These are phyloP conservation scores for Ceratobasidium sp. DNA, from an alignment of 1,284 basidiomycete species.

Conservation along the genomic window DNA sequence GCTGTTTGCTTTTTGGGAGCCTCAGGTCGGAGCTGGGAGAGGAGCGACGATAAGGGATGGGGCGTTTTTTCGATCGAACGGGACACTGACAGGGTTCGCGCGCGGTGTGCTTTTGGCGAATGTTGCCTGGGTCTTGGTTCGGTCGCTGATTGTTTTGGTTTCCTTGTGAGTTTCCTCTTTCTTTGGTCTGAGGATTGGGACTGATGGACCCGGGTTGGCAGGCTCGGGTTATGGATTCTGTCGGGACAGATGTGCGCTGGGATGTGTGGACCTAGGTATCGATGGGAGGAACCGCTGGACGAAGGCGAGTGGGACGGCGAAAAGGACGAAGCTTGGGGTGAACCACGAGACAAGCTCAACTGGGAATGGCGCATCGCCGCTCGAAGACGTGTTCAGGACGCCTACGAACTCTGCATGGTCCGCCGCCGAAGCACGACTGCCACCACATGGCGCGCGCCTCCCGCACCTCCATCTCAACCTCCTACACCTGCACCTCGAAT, in stretches of 20 bases:
- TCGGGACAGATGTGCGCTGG: constrained; percentile 81
- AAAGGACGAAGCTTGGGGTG: constrained; percentile 41
- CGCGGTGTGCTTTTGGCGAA: constrained; percentile 80
- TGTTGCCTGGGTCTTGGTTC: constrained; percentile 80
- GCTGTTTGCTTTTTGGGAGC: constrained; percentile 72
- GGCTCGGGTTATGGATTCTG: constrained; percentile 79
- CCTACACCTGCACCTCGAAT: constrained; percentile 51
- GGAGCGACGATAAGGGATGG: constrained; percentile 66
- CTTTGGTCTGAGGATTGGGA: not conserved
- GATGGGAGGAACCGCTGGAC: constrained; percentile 84
- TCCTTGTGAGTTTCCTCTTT: constrained; percentile 69
- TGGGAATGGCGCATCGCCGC: constrained; percentile 84
- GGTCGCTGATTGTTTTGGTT: constrained; percentile 70
- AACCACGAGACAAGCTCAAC: constrained; percentile 57
- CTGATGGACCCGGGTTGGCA: constrained; percentile 53
- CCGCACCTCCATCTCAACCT: constrained; percentile 17
- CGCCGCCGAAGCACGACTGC: constrained; percentile 1
- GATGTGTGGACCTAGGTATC: constrained; percentile 81
- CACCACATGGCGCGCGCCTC: constrained; percentile 55
- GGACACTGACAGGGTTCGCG: constrained; percentile 78
- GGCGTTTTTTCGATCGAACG: constrained; percentile 76
- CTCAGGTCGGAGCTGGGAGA: constrained; percentile 64
- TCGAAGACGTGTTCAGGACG: constrained; percentile 77
- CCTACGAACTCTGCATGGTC: constrained; percentile 77
- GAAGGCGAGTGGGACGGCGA: constrained; percentile 61